Percentiles rank a stretch among this genome's conserved stretches.
Conservation (phyloP, 768 basidiomycete genomes). For the Serendipita sp. region DNA sequence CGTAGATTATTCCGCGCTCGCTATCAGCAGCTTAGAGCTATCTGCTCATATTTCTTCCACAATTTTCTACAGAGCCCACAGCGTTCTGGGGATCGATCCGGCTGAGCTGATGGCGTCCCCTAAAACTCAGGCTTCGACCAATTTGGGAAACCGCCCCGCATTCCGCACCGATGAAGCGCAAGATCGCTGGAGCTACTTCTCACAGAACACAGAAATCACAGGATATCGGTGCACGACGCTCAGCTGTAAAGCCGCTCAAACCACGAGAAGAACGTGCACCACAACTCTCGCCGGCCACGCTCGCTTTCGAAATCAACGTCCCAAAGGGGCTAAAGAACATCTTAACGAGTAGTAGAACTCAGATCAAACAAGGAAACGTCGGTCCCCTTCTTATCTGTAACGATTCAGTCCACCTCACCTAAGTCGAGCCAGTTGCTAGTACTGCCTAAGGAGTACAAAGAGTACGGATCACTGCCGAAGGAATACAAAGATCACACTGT, state of each 20-base stretch:
- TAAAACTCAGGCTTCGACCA: background rate
- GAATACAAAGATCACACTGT: background rate
- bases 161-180: conserved; percentile 1
- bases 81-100: background rate
- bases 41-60: background rate
- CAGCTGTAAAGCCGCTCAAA: background rate
- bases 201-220: conserved; percentile 1
- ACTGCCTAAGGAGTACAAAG: background rate
- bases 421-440: background rate
- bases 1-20: background rate
- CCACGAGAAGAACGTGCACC: background rate
- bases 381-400: background rate
- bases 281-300: background rate
- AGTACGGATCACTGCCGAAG: background rate
- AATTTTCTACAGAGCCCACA: background rate
- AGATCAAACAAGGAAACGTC: conserved; percentile 3
- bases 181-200: background rate
- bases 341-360: background rate
- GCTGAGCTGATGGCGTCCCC: background rate
- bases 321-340: background rate
- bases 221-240: background rate
- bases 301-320: background rate
- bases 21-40: background rate
- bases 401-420: background rate
- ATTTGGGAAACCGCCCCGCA: background rate